These are phyloP conservation scores for Vigna trinervia DNA, from an alignment of 306 rosid species.

Conservation along the genomic window DNA sequence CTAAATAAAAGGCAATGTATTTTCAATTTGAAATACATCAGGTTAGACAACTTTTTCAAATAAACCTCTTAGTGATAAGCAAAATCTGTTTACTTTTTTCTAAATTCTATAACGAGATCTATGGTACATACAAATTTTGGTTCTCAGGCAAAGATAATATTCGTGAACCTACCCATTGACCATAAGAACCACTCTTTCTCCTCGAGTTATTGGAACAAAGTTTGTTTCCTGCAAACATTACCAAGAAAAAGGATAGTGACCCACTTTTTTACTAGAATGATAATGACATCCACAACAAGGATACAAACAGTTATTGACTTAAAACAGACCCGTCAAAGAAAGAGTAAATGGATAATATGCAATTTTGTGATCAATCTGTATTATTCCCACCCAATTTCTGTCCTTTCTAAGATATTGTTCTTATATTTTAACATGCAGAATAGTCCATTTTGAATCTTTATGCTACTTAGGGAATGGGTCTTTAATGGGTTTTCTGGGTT, in stretches of 20 bases:
- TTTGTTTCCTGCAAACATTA: constrained; percentile 74
- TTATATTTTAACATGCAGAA: neutral
- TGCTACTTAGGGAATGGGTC: constrained; percentile 10
- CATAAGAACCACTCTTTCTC: constrained; percentile 90
- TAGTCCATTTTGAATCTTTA: constrained; percentile 11
- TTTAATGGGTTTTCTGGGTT: constrained; percentile 1
- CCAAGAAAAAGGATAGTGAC: constrained; percentile 4
- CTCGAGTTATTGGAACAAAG: constrained; percentile 90
- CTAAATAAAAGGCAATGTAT: constrained; percentile 15
- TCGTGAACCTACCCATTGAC: constrained; percentile 77
- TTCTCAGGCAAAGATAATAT: constrained; percentile 40
- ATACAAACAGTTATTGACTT: neutral
- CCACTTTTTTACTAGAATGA: constrained; percentile 35
- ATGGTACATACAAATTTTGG: constrained; percentile 7
- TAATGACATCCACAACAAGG: constrained; percentile 8
- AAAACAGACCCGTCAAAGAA: neutral
- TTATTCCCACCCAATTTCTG: neutral
- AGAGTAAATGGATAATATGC: constrained; percentile 20
- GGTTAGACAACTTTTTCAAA: neutral
- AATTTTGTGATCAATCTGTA: constrained; percentile 30
- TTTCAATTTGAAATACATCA: constrained; percentile 18
- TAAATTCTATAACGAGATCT: constrained; percentile 21
- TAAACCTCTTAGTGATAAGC: neutral
- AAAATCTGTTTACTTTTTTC: constrained; percentile 19
- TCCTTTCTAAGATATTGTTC: neutral